Evolutionary conservation across 2,329 filamentous ascomycete genomes (phyloP), one percentile per base, ranked within the genome.

Genomic region (Domatiomyces globalis): DNA sequence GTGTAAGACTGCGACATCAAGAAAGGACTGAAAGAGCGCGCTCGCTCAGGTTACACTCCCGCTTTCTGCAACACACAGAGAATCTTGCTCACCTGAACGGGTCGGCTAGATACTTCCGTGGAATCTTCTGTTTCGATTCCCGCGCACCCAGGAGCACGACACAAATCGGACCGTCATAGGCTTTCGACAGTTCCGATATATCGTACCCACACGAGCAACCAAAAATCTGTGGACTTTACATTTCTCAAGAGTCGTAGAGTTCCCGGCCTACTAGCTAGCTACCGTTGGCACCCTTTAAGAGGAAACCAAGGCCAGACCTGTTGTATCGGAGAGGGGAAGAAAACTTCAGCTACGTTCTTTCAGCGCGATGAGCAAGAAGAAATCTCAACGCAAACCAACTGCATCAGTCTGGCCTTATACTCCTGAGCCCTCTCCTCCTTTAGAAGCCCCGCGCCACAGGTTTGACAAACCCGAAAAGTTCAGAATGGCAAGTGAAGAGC

Each of bases 371-470:
- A 56, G 57, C 51, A 57, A 46, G 56, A 59, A 54, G 52, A 62
- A 58, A 51, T 50, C 51, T 48, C 59, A 51, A 39, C 44, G 62
- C 64, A 49, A 61, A 57, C 56, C 66, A 61, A 58, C 63, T 63
- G 62, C 58, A 49, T 50, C 51, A 57, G 46, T 48, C 39, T 61
- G 58, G 56, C 58, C 59, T 54, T 60, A 63, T 49, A 66, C 70
- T 53, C 69, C 69, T 43, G 66, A 65, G 54, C 66, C 68, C 48
- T 71, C 70, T n/a, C 70, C 71, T 49, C 69, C 69, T 62, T 62
- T 68, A 48, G 71, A 68, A 18, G 69, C 70, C 52, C 63, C 65
- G 25, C 15, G 15, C 33, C 2, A 15, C 10, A 2, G 33, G 33
- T 39, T 39, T 56, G 67, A 72, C 51, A 67, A 70, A 45, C 67